Percentiles rank a stretch among this genome's conserved stretches.
These are phyloP conservation scores for Ganoderma lingzhi DNA, from an alignment of 1,284 basidiomycete species.

Conservation along the genomic window DNA sequence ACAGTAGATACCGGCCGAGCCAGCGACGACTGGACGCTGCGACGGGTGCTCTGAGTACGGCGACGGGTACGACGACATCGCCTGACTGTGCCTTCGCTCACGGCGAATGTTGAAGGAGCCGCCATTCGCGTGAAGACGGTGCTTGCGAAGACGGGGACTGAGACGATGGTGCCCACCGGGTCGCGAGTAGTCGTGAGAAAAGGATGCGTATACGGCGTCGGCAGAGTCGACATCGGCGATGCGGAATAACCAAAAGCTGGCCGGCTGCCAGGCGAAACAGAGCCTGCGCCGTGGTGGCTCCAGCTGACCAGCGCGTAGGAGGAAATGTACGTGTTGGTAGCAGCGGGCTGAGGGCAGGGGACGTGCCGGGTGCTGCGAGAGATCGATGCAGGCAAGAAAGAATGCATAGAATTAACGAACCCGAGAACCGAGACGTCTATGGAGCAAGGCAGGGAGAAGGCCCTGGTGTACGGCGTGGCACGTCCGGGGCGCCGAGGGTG, in stretches of 20 bases:
- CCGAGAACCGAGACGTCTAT: conserved; percentile 32
- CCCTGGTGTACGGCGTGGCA: conserved; percentile 14
- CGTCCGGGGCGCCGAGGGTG: conserved; percentile 15
- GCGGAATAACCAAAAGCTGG: conserved; percentile 86
- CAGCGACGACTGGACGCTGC: conserved; percentile 86
- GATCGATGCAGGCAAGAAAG: conserved; percentile 27
- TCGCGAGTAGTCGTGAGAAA: conserved; percentile 66
- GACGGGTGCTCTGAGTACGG: conserved; percentile 70
- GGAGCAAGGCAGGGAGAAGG: conserved; percentile 16
- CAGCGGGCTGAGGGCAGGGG: conserved; percentile 47
- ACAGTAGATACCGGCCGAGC: conserved; percentile 91
- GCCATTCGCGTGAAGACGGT: conserved; percentile 59
- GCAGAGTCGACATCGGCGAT: conserved; percentile 75
- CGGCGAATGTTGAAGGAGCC: conserved; percentile 72
- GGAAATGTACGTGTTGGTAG: conserved; percentile 73
- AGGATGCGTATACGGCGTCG: conserved; percentile 59
- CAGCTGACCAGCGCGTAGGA: conserved; percentile 69
- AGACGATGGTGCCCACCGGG: conserved; percentile 69
- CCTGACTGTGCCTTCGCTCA: conserved; percentile 79
- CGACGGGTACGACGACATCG: conserved; percentile 82
- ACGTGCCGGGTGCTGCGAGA: conserved; percentile 18
- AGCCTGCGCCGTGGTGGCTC: conserved; percentile 71
- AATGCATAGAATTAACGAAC: conserved; percentile 27
- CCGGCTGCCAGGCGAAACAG: conserved; percentile 81
- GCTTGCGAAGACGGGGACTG: conserved; percentile 58